These are phyloP conservation scores for Saccharomycopsis babjevae DNA, from an alignment of 805 yeast species.

Conservation along the genomic window DNA sequence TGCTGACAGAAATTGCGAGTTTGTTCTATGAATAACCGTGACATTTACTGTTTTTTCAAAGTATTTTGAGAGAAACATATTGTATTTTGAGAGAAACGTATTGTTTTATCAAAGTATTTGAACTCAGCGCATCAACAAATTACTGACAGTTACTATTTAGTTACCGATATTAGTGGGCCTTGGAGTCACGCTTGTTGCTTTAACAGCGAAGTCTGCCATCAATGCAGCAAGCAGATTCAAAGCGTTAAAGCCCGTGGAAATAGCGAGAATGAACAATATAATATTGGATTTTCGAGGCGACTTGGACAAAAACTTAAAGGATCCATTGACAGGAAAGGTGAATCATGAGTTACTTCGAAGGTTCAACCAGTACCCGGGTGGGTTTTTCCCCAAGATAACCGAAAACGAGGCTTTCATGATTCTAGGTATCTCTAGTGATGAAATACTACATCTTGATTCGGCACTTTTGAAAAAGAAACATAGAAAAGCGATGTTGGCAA, in stretches of 20 bases:
- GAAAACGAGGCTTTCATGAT: conserved; percentile 63
- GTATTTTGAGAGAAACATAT: no score
- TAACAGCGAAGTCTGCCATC: conserved; percentile 27
- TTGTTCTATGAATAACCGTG: no score
- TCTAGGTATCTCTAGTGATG: conserved; percentile 46
- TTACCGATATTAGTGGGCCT: conserved; percentile 8
- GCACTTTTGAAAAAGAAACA: conserved; percentile 58
- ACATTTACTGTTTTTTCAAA: no score
- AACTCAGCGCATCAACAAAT: no score
- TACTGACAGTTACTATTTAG: neutral
- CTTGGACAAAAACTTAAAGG: conserved; percentile 13
- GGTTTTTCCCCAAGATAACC: conserved; percentile 54
- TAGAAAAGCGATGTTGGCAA: conserved; percentile 64
- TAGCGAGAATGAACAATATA: conserved; percentile 33
- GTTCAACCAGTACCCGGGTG: conserved; percentile 42
- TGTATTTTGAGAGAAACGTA: no score
- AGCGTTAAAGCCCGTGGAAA: conserved; percentile 27
- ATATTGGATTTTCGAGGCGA: conserved; percentile 15
- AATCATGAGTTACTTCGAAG: conserved; percentile 20
- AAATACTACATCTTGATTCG: conserved; percentile 38
- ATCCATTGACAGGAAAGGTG: conserved; percentile 16
- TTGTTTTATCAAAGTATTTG: no score
- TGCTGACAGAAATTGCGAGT: no score
- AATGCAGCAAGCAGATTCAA: conserved; percentile 26
- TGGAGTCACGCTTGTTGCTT: conserved; percentile 1